phyloP scores from a whole-genome alignment of 768 basidiomycete genomes.

The Agaricus blazei region DNA sequence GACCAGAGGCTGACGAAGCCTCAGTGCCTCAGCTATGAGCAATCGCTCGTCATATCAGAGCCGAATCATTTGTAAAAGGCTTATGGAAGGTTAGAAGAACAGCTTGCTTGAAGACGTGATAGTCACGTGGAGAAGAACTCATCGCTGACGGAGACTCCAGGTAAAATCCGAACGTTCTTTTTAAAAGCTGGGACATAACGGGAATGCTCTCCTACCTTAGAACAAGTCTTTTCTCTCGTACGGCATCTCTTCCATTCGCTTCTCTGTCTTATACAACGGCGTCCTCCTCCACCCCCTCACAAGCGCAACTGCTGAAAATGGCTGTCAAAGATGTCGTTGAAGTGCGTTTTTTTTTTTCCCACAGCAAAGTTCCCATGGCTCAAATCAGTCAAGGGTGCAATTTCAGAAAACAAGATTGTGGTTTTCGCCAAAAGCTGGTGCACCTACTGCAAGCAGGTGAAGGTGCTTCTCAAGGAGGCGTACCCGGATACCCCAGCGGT shows the following conservation, averaged over 20 bases:
- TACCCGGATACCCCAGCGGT: constrained; percentile 32
- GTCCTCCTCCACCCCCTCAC: constrained; percentile 24
- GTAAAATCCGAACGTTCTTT: neutral
- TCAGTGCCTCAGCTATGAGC: too few relatives aligned
- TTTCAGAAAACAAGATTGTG: constrained; percentile 44
- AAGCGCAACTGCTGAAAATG: constrained; percentile 23
- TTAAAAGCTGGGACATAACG: neutral
- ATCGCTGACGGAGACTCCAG: too few relatives aligned
- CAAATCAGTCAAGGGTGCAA: constrained; percentile 30
- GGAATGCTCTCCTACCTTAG: constrained; percentile 23
- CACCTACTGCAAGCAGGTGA: constrained; percentile 46
- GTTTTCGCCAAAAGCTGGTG: constrained; percentile 62
- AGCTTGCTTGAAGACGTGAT: too few relatives aligned
- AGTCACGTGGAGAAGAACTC: too few relatives aligned
- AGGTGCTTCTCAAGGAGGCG: constrained; percentile 35
- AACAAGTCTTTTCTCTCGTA: constrained; percentile 20
- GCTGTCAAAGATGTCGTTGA: constrained; percentile 38
- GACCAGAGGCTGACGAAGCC: too few relatives aligned
- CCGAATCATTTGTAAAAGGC: too few relatives aligned
- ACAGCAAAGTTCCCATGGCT: neutral
- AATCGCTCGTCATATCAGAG: too few relatives aligned
- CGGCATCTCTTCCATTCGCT: constrained; percentile 21
- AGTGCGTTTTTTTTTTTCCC: constrained; percentile 19
- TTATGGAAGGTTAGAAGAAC: too few relatives aligned
- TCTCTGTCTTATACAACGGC: constrained; percentile 25